Percentiles rank a stretch among this genome's conserved stretches.
phyloP scores from a whole-genome alignment of 495 filamentous ascomycete species.

The Neurospora hispaniola region DNA sequence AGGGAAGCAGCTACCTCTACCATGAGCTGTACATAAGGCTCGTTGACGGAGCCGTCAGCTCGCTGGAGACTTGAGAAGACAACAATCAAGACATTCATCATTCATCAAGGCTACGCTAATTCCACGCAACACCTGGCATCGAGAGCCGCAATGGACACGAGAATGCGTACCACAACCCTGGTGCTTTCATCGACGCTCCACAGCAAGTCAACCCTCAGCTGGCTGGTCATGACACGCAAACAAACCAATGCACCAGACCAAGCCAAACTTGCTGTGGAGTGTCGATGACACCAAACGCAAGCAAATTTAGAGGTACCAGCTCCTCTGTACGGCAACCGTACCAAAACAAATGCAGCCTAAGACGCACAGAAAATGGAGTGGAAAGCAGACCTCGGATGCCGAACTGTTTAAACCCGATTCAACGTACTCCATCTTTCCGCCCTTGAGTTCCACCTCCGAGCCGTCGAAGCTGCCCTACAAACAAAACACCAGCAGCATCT shows the following conservation, averaged over 20 bases:
- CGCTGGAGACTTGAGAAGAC: no score
- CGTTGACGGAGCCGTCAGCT: no score
- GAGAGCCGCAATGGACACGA: not conserved
- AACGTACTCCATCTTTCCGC: conserved; percentile 6
- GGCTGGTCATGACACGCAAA: conserved; percentile 9
- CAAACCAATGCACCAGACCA: not conserved
- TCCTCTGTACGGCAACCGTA: no score
- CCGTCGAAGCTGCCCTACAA: no score
- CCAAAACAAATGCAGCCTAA: no score
- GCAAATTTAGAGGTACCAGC: not conserved
- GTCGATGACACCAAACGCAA: conserved; percentile 1
- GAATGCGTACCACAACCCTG: conserved; percentile 11
- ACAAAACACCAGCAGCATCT: not conserved
- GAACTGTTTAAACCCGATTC: not conserved
- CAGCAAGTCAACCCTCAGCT: conserved; percentile 14
- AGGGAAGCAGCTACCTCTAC: no score
- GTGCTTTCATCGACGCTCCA: conserved; percentile 9
- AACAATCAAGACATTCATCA: no score
- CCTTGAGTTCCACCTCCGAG: not conserved
- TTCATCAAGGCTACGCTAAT: no score
- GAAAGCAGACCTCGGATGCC: not conserved
- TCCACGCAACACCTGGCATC: no score
- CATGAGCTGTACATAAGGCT: no score
- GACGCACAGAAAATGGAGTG: not conserved
- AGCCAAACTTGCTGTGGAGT: no score